Percentiles rank a stretch among this genome's conserved stretches.
Evolutionary conservation across 1,139 yeast genomes (phyloP).

Genomic region (Blastobotrys elegans): DNA sequence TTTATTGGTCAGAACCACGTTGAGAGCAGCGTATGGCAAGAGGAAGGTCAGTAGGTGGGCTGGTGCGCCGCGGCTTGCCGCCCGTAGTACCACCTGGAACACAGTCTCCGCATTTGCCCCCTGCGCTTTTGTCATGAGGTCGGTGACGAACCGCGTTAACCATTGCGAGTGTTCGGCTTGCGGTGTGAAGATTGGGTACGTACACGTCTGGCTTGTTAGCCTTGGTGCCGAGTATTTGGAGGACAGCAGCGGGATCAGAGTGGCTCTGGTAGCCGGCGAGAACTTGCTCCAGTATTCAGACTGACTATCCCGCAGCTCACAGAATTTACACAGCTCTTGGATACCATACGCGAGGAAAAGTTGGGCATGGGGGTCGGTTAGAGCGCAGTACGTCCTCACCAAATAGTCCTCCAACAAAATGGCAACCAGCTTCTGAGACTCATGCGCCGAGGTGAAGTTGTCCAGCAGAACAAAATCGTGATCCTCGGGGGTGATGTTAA

Average conservation of each 20-base stretch:
- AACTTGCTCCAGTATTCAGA: slow-evolving; percentile 54
- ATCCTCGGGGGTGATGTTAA: slow-evolving; percentile 44
- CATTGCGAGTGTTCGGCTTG: slow-evolving; percentile 40
- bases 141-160: slow-evolving; percentile 66
- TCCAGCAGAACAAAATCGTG: slow-evolving; percentile 48
- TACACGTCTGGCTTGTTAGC: slow-evolving; percentile 22
- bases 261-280: slow-evolving; percentile 64
- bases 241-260: slow-evolving; percentile 67
- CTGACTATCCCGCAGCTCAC: slow-evolving; percentile 44
- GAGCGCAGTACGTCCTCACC: slow-evolving; percentile 81
- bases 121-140: slow-evolving; percentile 47
- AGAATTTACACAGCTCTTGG: slow-evolving; percentile 73
- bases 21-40: slow-evolving; percentile 74
- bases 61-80: slow-evolving; percentile 59
- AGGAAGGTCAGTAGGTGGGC: slow-evolving; percentile 53
- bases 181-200: slow-evolving; percentile 46
- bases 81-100: slow-evolving; percentile 59
- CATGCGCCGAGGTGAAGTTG: slow-evolving; percentile 59
- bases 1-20: slow-evolving; percentile 52
- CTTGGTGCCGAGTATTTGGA: slow-evolving; percentile 64
- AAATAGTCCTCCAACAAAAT: slow-evolving; percentile 63
- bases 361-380: slow-evolving; percentile 83
- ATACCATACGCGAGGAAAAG: slow-evolving; percentile 81
- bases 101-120: slow-evolving; percentile 45
- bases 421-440: slow-evolving; percentile 59